Percentiles rank a stretch among this genome's conserved stretches.
phyloP scores from a whole-genome alignment of 108 stramenopile species.

The Chaetoceros tenuissimus region DNA sequence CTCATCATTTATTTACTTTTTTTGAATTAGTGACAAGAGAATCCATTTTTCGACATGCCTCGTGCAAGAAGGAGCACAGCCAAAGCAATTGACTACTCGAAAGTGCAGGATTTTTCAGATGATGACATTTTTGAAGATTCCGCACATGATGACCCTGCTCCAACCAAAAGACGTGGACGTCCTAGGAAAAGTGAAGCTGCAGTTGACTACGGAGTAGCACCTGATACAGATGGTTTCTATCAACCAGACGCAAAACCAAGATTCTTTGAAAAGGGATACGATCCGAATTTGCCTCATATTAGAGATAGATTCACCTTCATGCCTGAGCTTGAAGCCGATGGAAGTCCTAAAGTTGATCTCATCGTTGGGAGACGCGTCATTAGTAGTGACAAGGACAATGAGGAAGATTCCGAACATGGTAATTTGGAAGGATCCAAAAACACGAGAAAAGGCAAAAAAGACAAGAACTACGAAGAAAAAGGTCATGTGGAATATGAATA shows the following conservation, averaged over 20 bases:
- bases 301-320: slow-evolving; percentile 84
- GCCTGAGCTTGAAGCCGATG: slow-evolving; percentile 89
- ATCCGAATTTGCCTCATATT: slow-evolving; percentile 57
- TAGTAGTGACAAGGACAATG: slow-evolving; percentile 12
- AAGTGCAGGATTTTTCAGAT: slow-evolving; percentile 78
- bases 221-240: slow-evolving; percentile 10
- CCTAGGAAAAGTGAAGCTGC: not conserved
- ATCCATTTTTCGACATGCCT: not conserved
- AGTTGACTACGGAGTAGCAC: slow-evolving; percentile 10
- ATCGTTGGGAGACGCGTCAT: slow-evolving; percentile 79
- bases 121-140: slow-evolving; percentile 68
- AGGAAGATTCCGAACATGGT: slow-evolving; percentile 12
- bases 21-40: too few relatives aligned
- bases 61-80: slow-evolving; percentile 35
- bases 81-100: slow-evolving; percentile 58
- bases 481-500: slow-evolving; percentile 87
- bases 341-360: slow-evolving; percentile 84
- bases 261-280: slow-evolving; percentile 76
- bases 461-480: slow-evolving; percentile 18
- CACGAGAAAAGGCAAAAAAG: slow-evolving; percentile 8
- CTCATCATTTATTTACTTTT: too few relatives aligned
- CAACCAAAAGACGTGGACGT: slow-evolving; percentile 21
- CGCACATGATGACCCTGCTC: slow-evolving; percentile 19
- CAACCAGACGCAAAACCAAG: slow-evolving; percentile 21
- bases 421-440: slow-evolving; percentile 13